Conservation (phyloP, 108 stramenopile species). For the Stephanodiscus triporus region DNA sequence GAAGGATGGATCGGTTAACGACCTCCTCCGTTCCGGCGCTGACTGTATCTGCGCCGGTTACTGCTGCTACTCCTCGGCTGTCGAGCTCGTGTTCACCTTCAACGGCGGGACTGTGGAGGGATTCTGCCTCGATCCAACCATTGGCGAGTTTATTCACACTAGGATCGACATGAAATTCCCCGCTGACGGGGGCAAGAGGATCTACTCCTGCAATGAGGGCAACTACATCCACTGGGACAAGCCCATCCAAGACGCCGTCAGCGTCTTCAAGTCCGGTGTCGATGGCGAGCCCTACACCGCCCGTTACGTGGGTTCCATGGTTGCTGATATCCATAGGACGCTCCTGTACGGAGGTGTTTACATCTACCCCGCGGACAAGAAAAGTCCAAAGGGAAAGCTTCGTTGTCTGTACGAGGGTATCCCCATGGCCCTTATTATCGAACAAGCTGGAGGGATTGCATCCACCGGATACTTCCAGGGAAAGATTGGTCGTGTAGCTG, state of each 20-base stretch:
- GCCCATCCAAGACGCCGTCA: conserved; percentile 91
- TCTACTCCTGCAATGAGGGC: conserved; percentile 98
- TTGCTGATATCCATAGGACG: conserved; percentile 99
- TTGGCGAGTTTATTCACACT: conserved; percentile 99
- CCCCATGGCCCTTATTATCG: conserved; percentile 99
- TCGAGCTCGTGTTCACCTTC: conserved; percentile 95
- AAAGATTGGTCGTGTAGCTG: conserved; percentile 89
- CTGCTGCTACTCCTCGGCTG: conserved; percentile 90
- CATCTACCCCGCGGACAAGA: conserved; percentile 97
- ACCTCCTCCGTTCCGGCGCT: conserved; percentile 92
- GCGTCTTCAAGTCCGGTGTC: conserved; percentile 81
- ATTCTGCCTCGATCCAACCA: conserved; percentile 97
- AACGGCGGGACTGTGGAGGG: conserved; percentile 87
- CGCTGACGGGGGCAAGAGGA: conserved; percentile 88
- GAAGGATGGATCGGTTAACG: conserved; percentile 78
- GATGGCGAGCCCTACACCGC: conserved; percentile 80
- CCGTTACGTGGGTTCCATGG: conserved; percentile 99
- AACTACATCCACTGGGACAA: conserved; percentile 94
- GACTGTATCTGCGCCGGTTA: conserved; percentile 96
- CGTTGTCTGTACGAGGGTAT: conserved; percentile 99
- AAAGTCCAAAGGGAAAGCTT: conserved; percentile 93
- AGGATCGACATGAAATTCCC: conserved; percentile 91
- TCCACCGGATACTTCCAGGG: conserved; percentile 95
- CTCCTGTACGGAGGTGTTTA: conserved; percentile 99
- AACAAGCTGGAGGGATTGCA: conserved; percentile 97